Conservation (phyloP, 768 basidiomycete species). For the Boletus huronensis region DNA sequence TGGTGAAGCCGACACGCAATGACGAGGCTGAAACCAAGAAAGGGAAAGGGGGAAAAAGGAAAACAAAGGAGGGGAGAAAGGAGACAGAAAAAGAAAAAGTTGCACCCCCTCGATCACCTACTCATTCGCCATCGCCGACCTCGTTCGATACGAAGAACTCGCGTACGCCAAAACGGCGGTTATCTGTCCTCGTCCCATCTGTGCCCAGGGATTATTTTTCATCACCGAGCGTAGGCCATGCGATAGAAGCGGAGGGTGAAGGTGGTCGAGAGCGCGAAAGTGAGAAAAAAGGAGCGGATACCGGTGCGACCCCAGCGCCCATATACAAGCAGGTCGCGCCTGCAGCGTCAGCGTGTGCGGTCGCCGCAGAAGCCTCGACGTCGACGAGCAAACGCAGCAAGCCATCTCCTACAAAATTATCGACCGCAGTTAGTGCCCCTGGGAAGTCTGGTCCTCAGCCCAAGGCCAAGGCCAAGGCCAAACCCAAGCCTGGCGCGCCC, state of each 20-base stretch:
- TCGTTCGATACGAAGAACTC: conserved; percentile 1
- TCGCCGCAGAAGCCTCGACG: conserved; percentile 25
- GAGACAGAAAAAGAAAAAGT: not conserved
- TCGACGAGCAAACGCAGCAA: conserved; percentile 16
- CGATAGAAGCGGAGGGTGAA: not conserved
- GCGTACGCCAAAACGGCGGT: conserved; percentile 17
- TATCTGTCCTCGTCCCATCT: conserved; percentile 31
- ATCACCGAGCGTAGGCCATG: conserved; percentile 5
- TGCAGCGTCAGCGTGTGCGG: conserved; percentile 18
- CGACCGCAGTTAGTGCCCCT: not conserved
- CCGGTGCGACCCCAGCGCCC: not conserved
- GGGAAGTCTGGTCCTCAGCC: conserved; percentile 2
- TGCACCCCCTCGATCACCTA: not conserved
- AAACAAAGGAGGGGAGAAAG: not conserved
- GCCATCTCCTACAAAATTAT: conserved; percentile 17
- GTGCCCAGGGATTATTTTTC: conserved; percentile 26
- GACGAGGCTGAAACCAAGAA: not conserved
- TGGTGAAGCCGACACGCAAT: not conserved
- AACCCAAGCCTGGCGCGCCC: not conserved
- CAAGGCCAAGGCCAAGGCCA: conserved; percentile 1
- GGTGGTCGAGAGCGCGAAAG: not conserved
- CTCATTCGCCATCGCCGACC: conserved; percentile 7
- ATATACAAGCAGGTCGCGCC: conserved; percentile 10
- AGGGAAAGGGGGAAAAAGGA: not conserved
- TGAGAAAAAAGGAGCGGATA: not conserved